These are phyloP conservation scores for Boletus tylopilopsis DNA, from an alignment of 768 basidiomycete genomes.

Conservation along the genomic window DNA sequence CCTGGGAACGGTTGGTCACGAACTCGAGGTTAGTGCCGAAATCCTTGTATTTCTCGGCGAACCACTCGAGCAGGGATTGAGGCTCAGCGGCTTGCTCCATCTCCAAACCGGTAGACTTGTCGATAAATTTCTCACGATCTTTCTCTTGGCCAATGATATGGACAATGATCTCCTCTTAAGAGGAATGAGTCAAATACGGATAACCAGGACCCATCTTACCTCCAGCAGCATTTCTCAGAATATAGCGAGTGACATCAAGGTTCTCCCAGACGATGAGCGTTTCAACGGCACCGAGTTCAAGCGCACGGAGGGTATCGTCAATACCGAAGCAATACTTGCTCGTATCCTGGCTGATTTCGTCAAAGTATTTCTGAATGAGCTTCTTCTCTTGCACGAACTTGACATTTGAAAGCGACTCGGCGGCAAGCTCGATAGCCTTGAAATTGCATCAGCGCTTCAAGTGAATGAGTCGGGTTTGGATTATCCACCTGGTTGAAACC, in stretches of 20 bases:
- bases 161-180: conserved; percentile 75
- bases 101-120: conserved; percentile 92
- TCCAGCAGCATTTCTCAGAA: conserved; percentile 87
- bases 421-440: conserved; percentile 94
- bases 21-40: conserved; percentile 96
- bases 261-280: conserved; percentile 99
- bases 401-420: conserved; percentile 95
- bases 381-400: conserved; percentile 99
- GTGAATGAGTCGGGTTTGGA: neutral
- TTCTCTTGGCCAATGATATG: conserved; percentile 85
- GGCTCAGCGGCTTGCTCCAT: conserved; percentile 90
- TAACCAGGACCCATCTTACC: conserved; percentile 42
- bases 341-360: conserved; percentile 97
- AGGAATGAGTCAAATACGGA: neutral
- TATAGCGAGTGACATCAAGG: conserved; percentile 84
- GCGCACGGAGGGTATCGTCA: conserved; percentile 92
- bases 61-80: conserved; percentile 92
- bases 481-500: conserved; percentile 93
- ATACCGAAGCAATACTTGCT: conserved; percentile 97
- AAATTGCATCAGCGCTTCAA: neutral
- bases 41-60: conserved; percentile 97
- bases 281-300: conserved; percentile 95
- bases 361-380: conserved; percentile 97
- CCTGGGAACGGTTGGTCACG: conserved; percentile 93
- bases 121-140: conserved; percentile 91